Evolutionary conservation across 495 filamentous ascomycete genomes (phyloP).

Genomic region (Lichina pygmaea): DNA sequence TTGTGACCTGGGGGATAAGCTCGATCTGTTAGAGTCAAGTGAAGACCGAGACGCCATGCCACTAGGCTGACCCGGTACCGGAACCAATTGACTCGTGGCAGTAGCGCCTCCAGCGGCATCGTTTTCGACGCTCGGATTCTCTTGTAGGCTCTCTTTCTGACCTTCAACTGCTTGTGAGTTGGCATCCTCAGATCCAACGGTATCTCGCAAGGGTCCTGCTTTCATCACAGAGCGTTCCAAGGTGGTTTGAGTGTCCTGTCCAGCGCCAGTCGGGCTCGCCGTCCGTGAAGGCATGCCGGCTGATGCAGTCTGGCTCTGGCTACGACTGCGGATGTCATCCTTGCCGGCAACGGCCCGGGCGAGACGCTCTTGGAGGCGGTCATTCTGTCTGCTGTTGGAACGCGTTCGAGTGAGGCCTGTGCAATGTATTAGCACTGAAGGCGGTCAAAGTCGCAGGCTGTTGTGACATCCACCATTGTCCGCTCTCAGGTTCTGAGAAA

Average conservation of each 20-base stretch:
- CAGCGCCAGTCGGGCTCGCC: constrained; percentile 8
- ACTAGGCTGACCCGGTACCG: too few relatives aligned
- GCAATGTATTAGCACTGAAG: background rate
- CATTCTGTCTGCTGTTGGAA: constrained; percentile 23
- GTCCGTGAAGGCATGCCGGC: constrained; percentile 12
- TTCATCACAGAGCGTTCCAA: too few relatives aligned
- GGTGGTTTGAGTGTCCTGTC: too few relatives aligned
- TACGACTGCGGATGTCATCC: constrained; percentile 8
- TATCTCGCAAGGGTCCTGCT: too few relatives aligned
- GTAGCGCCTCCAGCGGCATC: too few relatives aligned
- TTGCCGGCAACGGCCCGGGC: constrained; percentile 34
- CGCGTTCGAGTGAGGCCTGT: constrained; percentile 19
- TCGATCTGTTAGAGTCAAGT: background rate
- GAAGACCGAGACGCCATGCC: background rate
- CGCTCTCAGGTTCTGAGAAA: background rate
- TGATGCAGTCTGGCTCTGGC: constrained; percentile 6
- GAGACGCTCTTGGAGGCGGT: constrained; percentile 63
- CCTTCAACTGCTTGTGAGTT: too few relatives aligned
- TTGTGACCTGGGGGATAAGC: background rate
- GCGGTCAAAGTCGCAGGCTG: background rate
- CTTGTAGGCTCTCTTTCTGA: too few relatives aligned
- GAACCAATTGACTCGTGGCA: too few relatives aligned
- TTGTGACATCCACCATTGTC: background rate
- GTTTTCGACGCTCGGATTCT: too few relatives aligned
- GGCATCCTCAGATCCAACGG: too few relatives aligned